Evolutionary conservation across 176 grass and related monocot genomes (phyloP), one percentile per base, ranked within the genome.

Genomic region (Zea mays): DNA sequence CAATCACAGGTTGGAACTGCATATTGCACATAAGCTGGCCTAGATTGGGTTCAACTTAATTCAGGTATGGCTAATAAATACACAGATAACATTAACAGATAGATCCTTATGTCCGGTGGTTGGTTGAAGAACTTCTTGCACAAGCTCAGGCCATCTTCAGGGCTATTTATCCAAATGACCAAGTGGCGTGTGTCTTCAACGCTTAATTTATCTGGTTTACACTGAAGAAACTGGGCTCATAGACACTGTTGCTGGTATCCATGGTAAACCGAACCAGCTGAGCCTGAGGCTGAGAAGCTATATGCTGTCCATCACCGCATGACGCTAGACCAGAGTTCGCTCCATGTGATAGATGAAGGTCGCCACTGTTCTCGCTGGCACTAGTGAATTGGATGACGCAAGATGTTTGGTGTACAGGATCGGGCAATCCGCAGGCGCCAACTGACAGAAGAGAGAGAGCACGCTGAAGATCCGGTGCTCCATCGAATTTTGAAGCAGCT

Each of bases 381-480:
- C 82, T 66, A 2, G 87, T 77, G 59, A 89, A 89, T 35, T 81
- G 77, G 42, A 89, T 70, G 17, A 89, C 58, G 57, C 66, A 76
- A 81, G 82, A 81, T 67, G 78, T 60, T 81, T 85, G 87, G 6
- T 77, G 78, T 85, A 77, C 72, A 67, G 87, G 82, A 81, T 81
- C 82, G 81, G 82, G 72, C 49, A 81, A 72, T 81, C 82, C 87
- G 70, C 66, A 85, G 72, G 87, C 72, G 75, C 82, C 80, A 89
- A 85, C 82, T 98, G 95, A 98, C 95, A 98, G 95, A 98, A 94
- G 95, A 94, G 89, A 94, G 95, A 86, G 89, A 92, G 91, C 95
- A 94, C 67, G 83, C 77, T 86, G 91, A 90, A 94, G 93, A 93
- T 97, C 91, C 74, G 65, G 89, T 92, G 87, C 95, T 94, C 95